These are phyloP conservation scores for Athelia psychrophila DNA, from an alignment of 1,284 basidiomycete genomes.

Conservation along the genomic window DNA sequence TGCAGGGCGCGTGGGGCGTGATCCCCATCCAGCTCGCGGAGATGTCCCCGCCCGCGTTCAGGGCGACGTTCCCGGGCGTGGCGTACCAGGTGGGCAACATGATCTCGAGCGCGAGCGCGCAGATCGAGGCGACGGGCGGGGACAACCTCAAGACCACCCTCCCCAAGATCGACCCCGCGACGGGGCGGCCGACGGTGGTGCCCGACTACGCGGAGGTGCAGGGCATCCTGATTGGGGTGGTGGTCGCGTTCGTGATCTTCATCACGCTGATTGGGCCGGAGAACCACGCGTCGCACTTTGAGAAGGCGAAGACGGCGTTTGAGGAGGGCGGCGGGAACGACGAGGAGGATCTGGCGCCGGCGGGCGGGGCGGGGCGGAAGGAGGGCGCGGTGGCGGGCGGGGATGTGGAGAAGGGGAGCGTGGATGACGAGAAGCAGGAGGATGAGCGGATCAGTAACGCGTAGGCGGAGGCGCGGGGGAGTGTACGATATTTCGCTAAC, in stretches of 20 bases:
- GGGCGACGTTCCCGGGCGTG: slow-evolving; percentile 90
- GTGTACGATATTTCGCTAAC: no score
- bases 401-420: no score
- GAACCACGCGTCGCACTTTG: slow-evolving; percentile 83
- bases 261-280: slow-evolving; percentile 73
- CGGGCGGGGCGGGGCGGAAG: no score
- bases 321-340: slow-evolving; percentile 67
- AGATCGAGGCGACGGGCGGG: slow-evolving; percentile 86
- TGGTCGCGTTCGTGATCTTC: slow-evolving; percentile 58
- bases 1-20: slow-evolving; percentile 86
- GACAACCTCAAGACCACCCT: slow-evolving; percentile 54
- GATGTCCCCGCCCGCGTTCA: slow-evolving; percentile 89
- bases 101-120: slow-evolving; percentile 84
- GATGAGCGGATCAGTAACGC: no score
- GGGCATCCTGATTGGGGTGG: slow-evolving; percentile 84
- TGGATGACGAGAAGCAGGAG: no score
- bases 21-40: slow-evolving; percentile 89
- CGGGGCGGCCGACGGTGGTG: slow-evolving; percentile 45
- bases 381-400: no score
- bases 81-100: slow-evolving; percentile 91
- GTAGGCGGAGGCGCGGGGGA: no score
- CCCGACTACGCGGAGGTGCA: slow-evolving; percentile 83
- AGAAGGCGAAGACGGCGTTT: slow-evolving; percentile 77
- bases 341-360: slow-evolving; percentile 14
- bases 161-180: slow-evolving; percentile 22